Conservation (phyloP, 2,329 filamentous ascomycete species). For the Apiospora koreana region DNA sequence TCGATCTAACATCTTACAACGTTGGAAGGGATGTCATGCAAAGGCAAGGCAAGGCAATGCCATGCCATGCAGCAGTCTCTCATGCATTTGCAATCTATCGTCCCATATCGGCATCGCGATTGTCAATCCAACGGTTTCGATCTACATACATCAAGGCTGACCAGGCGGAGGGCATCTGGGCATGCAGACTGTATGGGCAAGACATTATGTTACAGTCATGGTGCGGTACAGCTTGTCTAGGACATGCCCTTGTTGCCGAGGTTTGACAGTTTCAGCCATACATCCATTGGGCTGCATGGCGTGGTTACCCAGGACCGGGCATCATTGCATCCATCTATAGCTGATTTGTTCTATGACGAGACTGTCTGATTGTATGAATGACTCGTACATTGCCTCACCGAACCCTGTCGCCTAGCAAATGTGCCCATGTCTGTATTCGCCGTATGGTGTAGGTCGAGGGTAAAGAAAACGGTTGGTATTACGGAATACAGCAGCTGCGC, state of each 20-base stretch:
- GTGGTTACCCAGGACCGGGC: background rate
- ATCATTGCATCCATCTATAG: background rate
- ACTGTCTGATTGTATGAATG: background rate
- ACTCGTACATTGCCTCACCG: background rate
- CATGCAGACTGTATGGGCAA: background rate
- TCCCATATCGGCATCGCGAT: background rate
- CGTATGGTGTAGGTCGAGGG: background rate
- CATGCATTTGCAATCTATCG: slow-evolving; percentile 1
- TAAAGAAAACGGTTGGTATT: background rate
- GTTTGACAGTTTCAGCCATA: background rate
- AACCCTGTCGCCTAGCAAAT: background rate
- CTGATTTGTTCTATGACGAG: background rate
- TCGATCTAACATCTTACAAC: background rate
- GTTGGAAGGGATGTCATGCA: background rate
- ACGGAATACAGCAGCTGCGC: background rate
- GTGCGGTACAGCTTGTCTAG: background rate
- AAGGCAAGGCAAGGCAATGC: background rate
- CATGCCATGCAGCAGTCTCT: background rate
- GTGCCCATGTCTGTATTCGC: background rate
- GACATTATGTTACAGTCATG: background rate
- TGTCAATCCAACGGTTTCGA: background rate
- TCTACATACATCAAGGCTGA: background rate
- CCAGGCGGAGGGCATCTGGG: background rate
- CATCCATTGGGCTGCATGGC: background rate
- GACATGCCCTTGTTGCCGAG: background rate